These are phyloP conservation scores for Saturnispora dispora DNA, from an alignment of 805 yeast genomes.

Conservation along the genomic window DNA sequence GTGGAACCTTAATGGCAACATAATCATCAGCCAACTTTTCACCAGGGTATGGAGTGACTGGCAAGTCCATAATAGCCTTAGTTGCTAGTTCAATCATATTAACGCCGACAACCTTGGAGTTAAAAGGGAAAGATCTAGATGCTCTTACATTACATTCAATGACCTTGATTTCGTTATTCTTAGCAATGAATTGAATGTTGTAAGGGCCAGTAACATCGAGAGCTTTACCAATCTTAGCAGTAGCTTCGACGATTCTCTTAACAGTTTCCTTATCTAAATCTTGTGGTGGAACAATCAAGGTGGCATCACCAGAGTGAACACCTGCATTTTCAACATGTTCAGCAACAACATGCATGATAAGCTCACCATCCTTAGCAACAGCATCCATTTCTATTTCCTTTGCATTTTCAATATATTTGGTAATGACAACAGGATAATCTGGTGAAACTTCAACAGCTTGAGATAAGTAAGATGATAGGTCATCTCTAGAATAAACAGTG, in stretches of 20 bases:
- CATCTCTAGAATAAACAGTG: conserved; percentile 85
- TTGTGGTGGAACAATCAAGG: conserved; percentile 89
- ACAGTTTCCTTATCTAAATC: conserved; percentile 55
- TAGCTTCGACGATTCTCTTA: conserved; percentile 72
- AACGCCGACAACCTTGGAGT: conserved; percentile 92
- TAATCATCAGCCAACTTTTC: conserved; percentile 85
- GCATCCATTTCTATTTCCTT: conserved; percentile 99
- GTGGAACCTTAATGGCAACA: conserved; percentile 95
- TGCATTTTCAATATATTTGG: conserved; percentile 93
- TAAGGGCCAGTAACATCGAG: conserved; percentile 97
- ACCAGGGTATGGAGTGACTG: conserved; percentile 84
- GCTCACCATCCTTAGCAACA: conserved; percentile 89
- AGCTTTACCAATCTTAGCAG: conserved; percentile 88
- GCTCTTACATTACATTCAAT: conserved; percentile 99
- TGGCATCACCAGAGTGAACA: conserved; percentile 98
- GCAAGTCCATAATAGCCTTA: conserved; percentile 84
- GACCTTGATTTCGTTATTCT: conserved; percentile 64
- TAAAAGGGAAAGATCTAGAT: conserved; percentile 98
- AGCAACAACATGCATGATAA: conserved; percentile 94
- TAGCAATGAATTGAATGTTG: conserved; percentile 93
- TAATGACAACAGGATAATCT: conserved; percentile 94
- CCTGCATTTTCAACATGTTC: conserved; percentile 99
- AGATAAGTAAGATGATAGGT: conserved; percentile 73
- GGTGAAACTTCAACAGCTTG: conserved; percentile 98
- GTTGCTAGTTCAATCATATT: conserved; percentile 97